Conservation (phyloP, 1,284 basidiomycete genomes). For the Laetiporus sulphureus region DNA sequence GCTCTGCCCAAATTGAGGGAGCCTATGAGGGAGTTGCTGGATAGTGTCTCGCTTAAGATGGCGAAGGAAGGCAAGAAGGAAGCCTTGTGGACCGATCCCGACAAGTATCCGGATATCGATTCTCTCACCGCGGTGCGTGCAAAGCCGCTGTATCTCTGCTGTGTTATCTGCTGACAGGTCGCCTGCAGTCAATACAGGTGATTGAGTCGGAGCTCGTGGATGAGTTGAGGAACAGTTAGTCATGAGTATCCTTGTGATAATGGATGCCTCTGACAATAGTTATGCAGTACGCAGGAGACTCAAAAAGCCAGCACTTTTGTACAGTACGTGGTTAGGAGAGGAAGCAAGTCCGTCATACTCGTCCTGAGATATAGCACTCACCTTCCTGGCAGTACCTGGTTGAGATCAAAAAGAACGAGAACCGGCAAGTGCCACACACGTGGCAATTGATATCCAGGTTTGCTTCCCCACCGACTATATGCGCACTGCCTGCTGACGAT, state of each 20-base stretch:
- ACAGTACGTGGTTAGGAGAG: constrained; percentile 58
- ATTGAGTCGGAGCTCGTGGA: constrained; percentile 71
- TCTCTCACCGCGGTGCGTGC: constrained; percentile 37
- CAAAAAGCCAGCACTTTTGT: constrained; percentile 74
- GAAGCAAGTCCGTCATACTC: constrained; percentile 50
- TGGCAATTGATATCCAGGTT: constrained; percentile 81
- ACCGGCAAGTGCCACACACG: constrained; percentile 62
- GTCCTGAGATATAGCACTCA: neutral
- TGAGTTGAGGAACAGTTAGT: constrained; percentile 66
- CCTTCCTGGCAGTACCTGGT: constrained; percentile 54
- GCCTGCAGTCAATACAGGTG: constrained; percentile 44
- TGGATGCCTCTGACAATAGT: neutral
- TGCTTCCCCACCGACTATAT: neutral
- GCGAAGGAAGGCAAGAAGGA: constrained; percentile 70
- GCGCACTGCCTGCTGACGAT: neutral
- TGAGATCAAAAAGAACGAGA: constrained; percentile 71
- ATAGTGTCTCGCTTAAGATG: constrained; percentile 53
- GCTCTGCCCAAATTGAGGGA: constrained; percentile 61
- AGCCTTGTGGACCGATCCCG: constrained; percentile 67
- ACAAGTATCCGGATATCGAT: constrained; percentile 64
- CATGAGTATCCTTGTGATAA: constrained; percentile 1
- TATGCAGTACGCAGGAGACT: constrained; percentile 64
- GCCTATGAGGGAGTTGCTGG: constrained; percentile 52
- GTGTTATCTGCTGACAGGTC: neutral
- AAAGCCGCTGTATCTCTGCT: constrained; percentile 22